Base-by-base conservation (phyloP, 441 rosid genomes). In the Populus hybrid region DNA sequence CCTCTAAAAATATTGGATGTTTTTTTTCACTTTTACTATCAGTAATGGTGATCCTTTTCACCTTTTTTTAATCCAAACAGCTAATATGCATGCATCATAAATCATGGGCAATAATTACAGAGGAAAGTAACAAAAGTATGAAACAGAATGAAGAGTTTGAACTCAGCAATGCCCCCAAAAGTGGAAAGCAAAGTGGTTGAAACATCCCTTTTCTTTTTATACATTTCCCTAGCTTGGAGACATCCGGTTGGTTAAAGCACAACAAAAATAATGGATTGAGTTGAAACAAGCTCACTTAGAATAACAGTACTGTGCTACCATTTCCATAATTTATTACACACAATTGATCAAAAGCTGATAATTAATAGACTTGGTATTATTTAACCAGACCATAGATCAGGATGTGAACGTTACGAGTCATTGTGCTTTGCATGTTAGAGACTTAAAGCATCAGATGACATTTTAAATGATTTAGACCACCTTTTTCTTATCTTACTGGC, bases 241-340 rank as follows among this genome's bases (percentile, higher is more conserved):
- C 90, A 82, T 42, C 10, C 2, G 72, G 88, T 74, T 87, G 86
- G 87, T 76, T 85, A 84, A 87, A 82, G 84, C 64, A 77, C 82
- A 80, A 36, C 29, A 84, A 78, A 23, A 61, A 81, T 76, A 28
- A 72, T 71, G 77, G 31, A 66, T 74, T 38, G 18, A 65, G 66
- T 78, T 75, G 69, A 81, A 76, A 31, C 38, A 23, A 29, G 11
- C n/a, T 24, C 65, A 20, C 79, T 10, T 42, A 16, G 73, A n/a
- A 69, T 56, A 45, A 21, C 21, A 26, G 28, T 26, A 45, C 16
- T 45, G 23, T 18, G 31, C 26, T 38, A 3, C 38, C 64, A 75
- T 9, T 79, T 16, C 10, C 36, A 10, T 16, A 10, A 11, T 18
- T 50, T 2, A 21, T 53, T 66, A 23, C 31, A n/a, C 66, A 69